Evolutionary conservation across 2,329 filamentous ascomycete genomes (phyloP).

Genomic region (Aspergillus sojae): DNA sequence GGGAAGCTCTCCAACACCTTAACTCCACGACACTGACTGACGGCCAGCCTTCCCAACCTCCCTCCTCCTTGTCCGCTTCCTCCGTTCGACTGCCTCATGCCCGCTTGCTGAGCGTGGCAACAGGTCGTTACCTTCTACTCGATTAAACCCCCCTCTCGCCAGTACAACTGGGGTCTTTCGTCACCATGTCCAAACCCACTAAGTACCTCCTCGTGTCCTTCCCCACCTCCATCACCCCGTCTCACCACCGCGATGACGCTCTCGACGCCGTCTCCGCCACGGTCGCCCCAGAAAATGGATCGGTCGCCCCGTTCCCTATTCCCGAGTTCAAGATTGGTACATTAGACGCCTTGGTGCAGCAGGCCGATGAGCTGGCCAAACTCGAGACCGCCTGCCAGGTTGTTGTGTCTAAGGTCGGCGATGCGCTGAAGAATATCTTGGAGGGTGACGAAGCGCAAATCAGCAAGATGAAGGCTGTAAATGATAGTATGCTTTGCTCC

Average conservation of each 20-base stretch:
- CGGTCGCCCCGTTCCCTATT: constrained; percentile 75
- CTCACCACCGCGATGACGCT: constrained; percentile 78
- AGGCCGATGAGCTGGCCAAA: constrained; percentile 93
- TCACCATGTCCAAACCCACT: constrained; percentile 46
- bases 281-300: constrained; percentile 73
- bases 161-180: background rate
- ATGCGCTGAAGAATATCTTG: constrained; percentile 79
- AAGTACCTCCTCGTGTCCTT: constrained; percentile 90
- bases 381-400: constrained; percentile 77
- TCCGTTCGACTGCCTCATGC: constrained; percentile 17
- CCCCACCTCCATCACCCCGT: constrained; percentile 82
- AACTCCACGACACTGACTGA: constrained; percentile 1
- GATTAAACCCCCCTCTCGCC: background rate
- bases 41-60: background rate
- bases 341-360: constrained; percentile 89
- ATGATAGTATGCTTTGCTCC: constrained; percentile 70
- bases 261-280: constrained; percentile 73
- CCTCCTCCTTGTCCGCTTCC: constrained; percentile 6
- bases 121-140: constrained; percentile 15
- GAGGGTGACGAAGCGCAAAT: constrained; percentile 83
- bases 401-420: constrained; percentile 84
- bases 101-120: constrained; percentile 29
- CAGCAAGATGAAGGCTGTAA: constrained; percentile 86
- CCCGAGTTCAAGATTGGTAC: constrained; percentile 98
- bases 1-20: constrained; percentile 3